Conservation (phyloP, 2,329 filamentous ascomycete genomes). For the Cytospora paraplurivora region DNA sequence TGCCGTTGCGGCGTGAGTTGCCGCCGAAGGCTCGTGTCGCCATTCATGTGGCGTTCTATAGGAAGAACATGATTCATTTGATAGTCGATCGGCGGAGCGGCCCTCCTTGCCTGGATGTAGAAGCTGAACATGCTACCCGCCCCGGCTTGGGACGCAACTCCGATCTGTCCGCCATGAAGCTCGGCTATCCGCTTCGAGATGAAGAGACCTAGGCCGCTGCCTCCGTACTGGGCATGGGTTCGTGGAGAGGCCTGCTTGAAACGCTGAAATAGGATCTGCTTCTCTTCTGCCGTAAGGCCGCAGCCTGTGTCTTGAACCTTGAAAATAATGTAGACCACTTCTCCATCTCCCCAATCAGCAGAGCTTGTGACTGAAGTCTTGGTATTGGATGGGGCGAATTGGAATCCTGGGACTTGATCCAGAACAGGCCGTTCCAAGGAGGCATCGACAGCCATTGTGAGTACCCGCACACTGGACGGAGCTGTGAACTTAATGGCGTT, state of each 20-base stretch:
- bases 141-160: constrained; percentile 60
- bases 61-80: constrained; percentile 20
- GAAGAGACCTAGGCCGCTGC: constrained; percentile 64
- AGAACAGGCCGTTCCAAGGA: constrained; percentile 43
- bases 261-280: constrained; percentile 65
- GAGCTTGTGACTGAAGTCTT: constrained; percentile 31
- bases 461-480: constrained; percentile 38
- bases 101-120: constrained; percentile 60
- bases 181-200: constrained; percentile 66
- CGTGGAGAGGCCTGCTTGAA: constrained; percentile 63
- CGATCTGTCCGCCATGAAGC: constrained; percentile 66
- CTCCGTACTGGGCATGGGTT: constrained; percentile 62
- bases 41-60: constrained; percentile 30
- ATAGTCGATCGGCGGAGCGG: constrained; percentile 28
- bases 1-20: constrained; percentile 34
- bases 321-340: constrained; percentile 45
- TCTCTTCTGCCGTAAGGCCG: constrained; percentile 62
- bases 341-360: constrained; percentile 40
- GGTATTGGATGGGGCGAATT: constrained; percentile 36
- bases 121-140: constrained; percentile 65
- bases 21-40: constrained; percentile 25
- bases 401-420: constrained; percentile 33
- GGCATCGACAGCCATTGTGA: constrained; percentile 54
- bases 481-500: constrained; percentile 63
- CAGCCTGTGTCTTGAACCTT: constrained; percentile 68